Evolutionary conservation across 2,329 filamentous ascomycete species (phyloP).

Genomic region (Arthrobotrys entomopaga): DNA sequence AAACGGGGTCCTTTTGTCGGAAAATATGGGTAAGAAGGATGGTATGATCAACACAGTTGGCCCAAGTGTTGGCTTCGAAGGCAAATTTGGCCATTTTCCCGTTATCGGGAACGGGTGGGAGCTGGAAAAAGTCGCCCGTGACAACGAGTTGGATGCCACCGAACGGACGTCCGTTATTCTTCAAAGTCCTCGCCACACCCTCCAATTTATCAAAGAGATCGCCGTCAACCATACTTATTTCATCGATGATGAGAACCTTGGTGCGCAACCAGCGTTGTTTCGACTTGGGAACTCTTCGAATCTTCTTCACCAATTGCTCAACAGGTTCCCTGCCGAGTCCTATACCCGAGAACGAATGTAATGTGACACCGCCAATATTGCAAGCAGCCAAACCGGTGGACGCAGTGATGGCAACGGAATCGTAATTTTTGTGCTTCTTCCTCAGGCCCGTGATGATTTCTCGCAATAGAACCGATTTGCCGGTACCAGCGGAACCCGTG

Average conservation of each 20-base stretch:
- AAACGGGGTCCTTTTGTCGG: slow-evolving; percentile 89
- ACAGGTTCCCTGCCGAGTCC: slow-evolving; percentile 91
- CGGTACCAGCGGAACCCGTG: slow-evolving; percentile 91
- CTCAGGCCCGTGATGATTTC: slow-evolving; percentile 86
- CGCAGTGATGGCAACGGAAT: slow-evolving; percentile 89
- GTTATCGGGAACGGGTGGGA: slow-evolving; percentile 85
- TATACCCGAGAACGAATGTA: slow-evolving; percentile 96
- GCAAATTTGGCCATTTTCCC: slow-evolving; percentile 83
- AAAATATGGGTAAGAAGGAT: slow-evolving; percentile 96
- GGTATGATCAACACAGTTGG: slow-evolving; percentile 90
- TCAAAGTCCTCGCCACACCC: slow-evolving; percentile 81
- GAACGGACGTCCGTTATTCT: slow-evolving; percentile 91
- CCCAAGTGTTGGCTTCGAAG: slow-evolving; percentile 92
- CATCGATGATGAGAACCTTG: slow-evolving; percentile 88
- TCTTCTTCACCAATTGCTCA: slow-evolving; percentile 84
- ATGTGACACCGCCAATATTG: slow-evolving; percentile 93
- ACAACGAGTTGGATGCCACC: slow-evolving; percentile 96
- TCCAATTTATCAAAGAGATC: slow-evolving; percentile 97
- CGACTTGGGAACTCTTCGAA: slow-evolving; percentile 86
- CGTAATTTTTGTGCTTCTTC: slow-evolving; percentile 81
- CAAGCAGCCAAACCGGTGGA: slow-evolving; percentile 96
- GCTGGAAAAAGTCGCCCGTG: slow-evolving; percentile 96
- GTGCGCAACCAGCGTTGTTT: slow-evolving; percentile 88
- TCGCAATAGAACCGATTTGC: slow-evolving; percentile 94
- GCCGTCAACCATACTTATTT: slow-evolving; percentile 98